These are phyloP conservation scores for Theileria luwenshuni DNA, from an alignment of 169 alveolate genomes.

Conservation along the genomic window DNA sequence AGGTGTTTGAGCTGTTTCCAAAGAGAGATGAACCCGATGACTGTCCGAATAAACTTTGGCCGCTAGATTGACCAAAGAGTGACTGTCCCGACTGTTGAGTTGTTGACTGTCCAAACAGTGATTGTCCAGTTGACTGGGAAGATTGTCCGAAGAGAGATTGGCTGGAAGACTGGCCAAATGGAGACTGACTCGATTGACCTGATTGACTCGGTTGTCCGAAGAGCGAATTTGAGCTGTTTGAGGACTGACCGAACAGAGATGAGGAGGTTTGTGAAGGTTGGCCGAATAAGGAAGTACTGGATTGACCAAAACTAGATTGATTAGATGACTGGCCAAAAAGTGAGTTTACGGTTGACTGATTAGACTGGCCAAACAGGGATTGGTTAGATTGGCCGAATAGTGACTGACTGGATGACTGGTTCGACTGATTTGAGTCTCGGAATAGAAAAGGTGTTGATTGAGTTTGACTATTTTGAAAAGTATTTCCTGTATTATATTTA, in stretches of 20 bases:
- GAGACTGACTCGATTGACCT: neutral
- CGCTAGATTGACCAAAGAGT: too few relatives aligned
- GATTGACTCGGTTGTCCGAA: conserved; percentile 17
- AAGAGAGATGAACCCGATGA: too few relatives aligned
- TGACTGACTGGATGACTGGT: conserved; percentile 22
- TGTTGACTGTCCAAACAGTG: neutral
- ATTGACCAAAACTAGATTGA: neutral
- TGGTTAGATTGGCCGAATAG: neutral
- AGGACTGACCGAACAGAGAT: conserved; percentile 8
- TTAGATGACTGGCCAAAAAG: conserved; percentile 7
- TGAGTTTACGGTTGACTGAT: neutral
- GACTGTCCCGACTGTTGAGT: too few relatives aligned
- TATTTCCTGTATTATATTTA: neutral
- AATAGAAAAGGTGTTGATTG: neutral
- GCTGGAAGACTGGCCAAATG: neutral
- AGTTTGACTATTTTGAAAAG: neutral
- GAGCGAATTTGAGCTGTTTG: neutral
- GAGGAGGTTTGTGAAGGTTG: neutral
- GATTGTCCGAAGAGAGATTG: neutral
- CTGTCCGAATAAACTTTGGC: too few relatives aligned
- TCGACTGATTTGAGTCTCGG: neutral
- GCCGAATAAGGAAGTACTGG: neutral
- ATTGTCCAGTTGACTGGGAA: neutral
- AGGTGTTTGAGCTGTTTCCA: too few relatives aligned
- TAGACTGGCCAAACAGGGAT: conserved; percentile 11